phyloP scores from a whole-genome alignment of 2,329 filamentous ascomycete species.

The Alternaria rosae region DNA sequence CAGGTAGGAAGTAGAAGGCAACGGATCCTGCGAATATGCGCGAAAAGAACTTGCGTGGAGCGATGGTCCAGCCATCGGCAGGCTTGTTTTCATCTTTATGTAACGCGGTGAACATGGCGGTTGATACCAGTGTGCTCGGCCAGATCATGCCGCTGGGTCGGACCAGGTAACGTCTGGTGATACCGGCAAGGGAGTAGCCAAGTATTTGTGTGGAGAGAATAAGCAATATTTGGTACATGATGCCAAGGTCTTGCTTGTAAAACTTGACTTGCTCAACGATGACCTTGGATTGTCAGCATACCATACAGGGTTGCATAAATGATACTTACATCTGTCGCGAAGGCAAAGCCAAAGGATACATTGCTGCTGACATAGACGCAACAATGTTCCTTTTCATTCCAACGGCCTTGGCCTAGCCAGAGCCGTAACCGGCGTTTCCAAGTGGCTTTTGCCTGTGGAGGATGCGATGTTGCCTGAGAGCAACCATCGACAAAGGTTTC shows the following conservation, averaged over 20 bases:
- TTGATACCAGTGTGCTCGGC: constrained; percentile 87
- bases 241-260: constrained; percentile 80
- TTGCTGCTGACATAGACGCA: constrained; percentile 92
- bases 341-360: constrained; percentile 87
- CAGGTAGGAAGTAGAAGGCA: constrained; percentile 84
- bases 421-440: constrained; percentile 62
- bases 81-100: constrained; percentile 85
- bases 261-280: constrained; percentile 91
- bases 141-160: constrained; percentile 90
- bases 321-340: constrained; percentile 74
- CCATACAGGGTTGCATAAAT: background rate
- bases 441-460: constrained; percentile 19
- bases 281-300: constrained; percentile 55
- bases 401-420: constrained; percentile 80
- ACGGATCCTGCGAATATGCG: constrained; percentile 75
- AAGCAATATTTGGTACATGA: constrained; percentile 80
- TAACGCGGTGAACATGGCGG: constrained; percentile 86
- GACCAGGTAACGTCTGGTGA: constrained; percentile 82
- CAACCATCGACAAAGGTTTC: constrained; percentile 67
- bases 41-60: constrained; percentile 84
- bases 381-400: constrained; percentile 90
- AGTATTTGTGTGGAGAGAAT: constrained; percentile 87
- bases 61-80: constrained; percentile 83
- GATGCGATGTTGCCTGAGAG: constrained; percentile 38
- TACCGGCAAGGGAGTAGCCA: constrained; percentile 84